Evolutionary conservation across 2,329 filamentous ascomycete genomes (phyloP).

Genomic region (Xylariales sp.): DNA sequence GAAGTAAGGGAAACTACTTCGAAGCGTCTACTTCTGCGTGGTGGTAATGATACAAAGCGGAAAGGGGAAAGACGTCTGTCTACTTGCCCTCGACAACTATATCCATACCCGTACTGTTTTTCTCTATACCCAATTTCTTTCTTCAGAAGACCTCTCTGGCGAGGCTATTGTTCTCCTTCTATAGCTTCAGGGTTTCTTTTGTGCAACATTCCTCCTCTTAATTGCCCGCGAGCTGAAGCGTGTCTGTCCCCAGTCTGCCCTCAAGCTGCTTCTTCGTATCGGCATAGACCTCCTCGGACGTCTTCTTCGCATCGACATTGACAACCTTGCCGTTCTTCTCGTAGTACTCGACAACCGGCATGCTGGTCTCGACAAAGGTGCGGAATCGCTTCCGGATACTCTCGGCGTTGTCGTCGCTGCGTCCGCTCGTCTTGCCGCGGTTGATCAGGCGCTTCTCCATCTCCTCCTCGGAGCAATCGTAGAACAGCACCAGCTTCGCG

Average conservation of each 20-base stretch:
- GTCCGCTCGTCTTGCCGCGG: conserved; percentile 86
- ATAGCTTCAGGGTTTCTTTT: too few relatives aligned
- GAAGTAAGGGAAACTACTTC: too few relatives aligned
- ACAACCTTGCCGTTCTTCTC: conserved; percentile 72
- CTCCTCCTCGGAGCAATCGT: conserved; percentile 84
- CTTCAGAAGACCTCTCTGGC: neutral
- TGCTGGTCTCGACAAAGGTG: conserved; percentile 91
- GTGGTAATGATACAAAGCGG: neutral
- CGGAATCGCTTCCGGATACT: conserved; percentile 95
- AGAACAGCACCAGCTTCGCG: conserved; percentile 84
- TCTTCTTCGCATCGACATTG: conserved; percentile 67
- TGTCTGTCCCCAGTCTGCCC: conserved; percentile 45
- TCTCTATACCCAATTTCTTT: neutral
- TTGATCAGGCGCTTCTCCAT: conserved; percentile 83
- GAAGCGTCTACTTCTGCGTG: too few relatives aligned
- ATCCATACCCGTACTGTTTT: neutral
- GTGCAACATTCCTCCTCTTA: too few relatives aligned
- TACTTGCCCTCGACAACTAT: neutral
- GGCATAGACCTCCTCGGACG: conserved; percentile 57
- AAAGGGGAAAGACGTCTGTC: neutral
- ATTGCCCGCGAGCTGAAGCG: too few relatives aligned
- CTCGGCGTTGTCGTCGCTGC: conserved; percentile 90
- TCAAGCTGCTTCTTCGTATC: conserved; percentile 47
- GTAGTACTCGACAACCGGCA: conserved; percentile 92
- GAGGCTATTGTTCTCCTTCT: neutral